phyloP scores from a whole-genome alignment of 2,329 filamentous ascomycete species.

The Penicillium sp. region DNA sequence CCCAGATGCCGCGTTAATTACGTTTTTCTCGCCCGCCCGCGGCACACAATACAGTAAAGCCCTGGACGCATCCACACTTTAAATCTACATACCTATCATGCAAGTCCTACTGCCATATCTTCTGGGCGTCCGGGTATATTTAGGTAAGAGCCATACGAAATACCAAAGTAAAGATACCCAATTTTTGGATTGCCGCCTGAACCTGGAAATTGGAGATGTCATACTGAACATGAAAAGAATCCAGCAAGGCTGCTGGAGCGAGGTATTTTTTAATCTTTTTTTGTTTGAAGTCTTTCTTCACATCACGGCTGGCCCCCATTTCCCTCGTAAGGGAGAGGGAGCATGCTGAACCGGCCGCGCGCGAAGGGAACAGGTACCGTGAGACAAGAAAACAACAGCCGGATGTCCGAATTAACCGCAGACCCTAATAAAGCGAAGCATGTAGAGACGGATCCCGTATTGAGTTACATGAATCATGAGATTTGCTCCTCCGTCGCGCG shows the following conservation, averaged over 20 bases:
- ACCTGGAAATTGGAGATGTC: conserved; percentile 35
- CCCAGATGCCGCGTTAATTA: too few species aligned
- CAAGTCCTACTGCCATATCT: too few species aligned
- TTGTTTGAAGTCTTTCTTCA: conserved; percentile 34
- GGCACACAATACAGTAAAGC: too few species aligned
- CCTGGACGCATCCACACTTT: too few species aligned
- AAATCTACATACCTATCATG: too few species aligned
- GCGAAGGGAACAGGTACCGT: conserved; percentile 27
- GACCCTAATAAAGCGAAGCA: conserved; percentile 31
- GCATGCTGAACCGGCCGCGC: conserved; percentile 34
- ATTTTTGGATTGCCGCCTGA: conserved; percentile 34
- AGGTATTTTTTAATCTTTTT: conserved; percentile 39
- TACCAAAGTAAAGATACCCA: conserved; percentile 19
- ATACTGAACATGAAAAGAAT: conserved; percentile 38
- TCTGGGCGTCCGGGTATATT: conserved; percentile 11
- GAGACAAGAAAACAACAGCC: conserved; percentile 32
- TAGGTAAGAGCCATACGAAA: neutral
- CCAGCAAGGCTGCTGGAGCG: conserved; percentile 34
- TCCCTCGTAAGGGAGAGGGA: conserved; percentile 11
- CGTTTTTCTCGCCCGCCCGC: too few species aligned
- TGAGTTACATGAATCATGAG: conserved; percentile 44
- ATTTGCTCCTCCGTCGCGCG: conserved; percentile 32
- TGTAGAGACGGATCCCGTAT: conserved; percentile 35
- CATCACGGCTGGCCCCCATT: conserved; percentile 34
- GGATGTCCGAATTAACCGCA: conserved; percentile 35